Percentiles rank a stretch among this genome's conserved stretches.
Evolutionary conservation across 2,329 filamentous ascomycete genomes (phyloP).

Genomic region (Botrytis elliptica): DNA sequence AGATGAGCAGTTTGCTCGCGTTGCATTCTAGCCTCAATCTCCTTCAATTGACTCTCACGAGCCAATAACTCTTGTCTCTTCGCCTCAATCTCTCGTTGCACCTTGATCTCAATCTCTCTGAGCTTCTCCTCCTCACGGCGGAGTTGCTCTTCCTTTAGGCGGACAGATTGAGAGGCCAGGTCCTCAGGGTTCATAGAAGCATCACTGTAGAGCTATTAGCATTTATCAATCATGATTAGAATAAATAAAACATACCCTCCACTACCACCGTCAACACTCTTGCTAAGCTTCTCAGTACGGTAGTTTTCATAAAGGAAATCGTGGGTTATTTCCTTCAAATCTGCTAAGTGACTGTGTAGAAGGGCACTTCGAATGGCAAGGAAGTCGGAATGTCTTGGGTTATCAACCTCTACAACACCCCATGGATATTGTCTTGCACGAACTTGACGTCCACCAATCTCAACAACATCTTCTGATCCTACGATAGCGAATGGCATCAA

Average conservation of each 20-base stretch:
- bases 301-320: conserved; percentile 99
- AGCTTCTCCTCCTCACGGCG: conserved; percentile 99
- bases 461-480: conserved; percentile 90
- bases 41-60: conserved; percentile 95
- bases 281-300: conserved; percentile 99
- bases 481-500: conserved; percentile 99
- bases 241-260: conserved; percentile 67
- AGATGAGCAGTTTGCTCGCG: conserved; percentile 66
- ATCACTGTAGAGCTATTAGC: conserved; percentile 50
- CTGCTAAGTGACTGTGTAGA: conserved; percentile 94
- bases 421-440: conserved; percentile 97
- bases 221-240: conserved; percentile 37
- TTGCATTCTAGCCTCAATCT: conserved; percentile 97
- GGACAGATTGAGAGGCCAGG: conserved; percentile 92
- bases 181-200: conserved; percentile 98
- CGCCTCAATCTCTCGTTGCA: conserved; percentile 99
- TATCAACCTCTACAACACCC: conserved; percentile 98
- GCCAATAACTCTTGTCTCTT: conserved; percentile 98
- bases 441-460: conserved; percentile 89
- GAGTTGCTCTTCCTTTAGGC: conserved; percentile 99
- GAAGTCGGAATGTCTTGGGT: conserved; percentile 98
- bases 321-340: conserved; percentile 99
- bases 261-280: conserved; percentile 92
- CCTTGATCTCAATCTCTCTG: conserved; percentile 98
- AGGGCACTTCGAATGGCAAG: conserved; percentile 94